These are phyloP conservation scores for Magnolia officinalis DNA, from an alignment of 164 flowering plant genomes.

Conservation along the genomic window DNA sequence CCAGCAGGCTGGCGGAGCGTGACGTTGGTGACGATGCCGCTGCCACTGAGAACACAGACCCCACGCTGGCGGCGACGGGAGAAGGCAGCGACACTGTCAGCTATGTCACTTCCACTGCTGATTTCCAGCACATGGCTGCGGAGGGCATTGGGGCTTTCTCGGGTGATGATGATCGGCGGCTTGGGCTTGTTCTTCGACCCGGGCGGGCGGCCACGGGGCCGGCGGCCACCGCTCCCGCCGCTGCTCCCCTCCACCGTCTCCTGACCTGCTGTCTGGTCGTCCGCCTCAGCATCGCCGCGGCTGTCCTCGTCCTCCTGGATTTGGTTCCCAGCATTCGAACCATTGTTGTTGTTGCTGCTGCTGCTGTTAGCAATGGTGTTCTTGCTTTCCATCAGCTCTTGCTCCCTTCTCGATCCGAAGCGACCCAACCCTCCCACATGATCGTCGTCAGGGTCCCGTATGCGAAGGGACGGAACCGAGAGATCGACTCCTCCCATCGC, in stretches of 20 bases:
- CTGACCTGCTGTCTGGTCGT: conserved; percentile 31
- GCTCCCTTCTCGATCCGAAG: conserved; percentile 29
- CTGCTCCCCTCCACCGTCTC: conserved; percentile 26
- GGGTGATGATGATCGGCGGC: conserved; percentile 71
- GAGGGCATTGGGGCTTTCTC: conserved; percentile 72
- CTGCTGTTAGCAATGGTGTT: conserved; percentile 28
- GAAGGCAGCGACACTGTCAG: conserved; percentile 53
- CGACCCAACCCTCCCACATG: conserved; percentile 6
- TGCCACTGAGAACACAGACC: conserved; percentile 71
- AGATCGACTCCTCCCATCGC: conserved; percentile 53
- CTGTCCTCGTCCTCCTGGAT: conserved; percentile 32
- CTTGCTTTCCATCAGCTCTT: conserved; percentile 35
- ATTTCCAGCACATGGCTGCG: conserved; percentile 74
- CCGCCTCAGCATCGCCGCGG: conserved; percentile 24
- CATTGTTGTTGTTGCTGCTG: conserved; percentile 26
- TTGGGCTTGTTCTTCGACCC: conserved; percentile 88
- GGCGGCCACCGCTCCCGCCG: conserved; percentile 27
- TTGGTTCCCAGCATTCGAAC: conserved; percentile 18
- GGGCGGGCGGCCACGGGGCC: conserved; percentile 79
- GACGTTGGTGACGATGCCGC: conserved; percentile 72
- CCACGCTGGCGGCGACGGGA: conserved; percentile 71
- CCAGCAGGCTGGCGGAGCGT: conserved; percentile 65
- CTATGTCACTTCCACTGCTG: conserved; percentile 59
- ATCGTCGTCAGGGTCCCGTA: conserved; percentile 44
- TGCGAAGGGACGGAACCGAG: conserved; percentile 42